A percentile compares a stretch with the other conserved stretches of the same genome.
Conservation (phyloP, 768 basidiomycete species). For the Cubamyces lactineus region DNA sequence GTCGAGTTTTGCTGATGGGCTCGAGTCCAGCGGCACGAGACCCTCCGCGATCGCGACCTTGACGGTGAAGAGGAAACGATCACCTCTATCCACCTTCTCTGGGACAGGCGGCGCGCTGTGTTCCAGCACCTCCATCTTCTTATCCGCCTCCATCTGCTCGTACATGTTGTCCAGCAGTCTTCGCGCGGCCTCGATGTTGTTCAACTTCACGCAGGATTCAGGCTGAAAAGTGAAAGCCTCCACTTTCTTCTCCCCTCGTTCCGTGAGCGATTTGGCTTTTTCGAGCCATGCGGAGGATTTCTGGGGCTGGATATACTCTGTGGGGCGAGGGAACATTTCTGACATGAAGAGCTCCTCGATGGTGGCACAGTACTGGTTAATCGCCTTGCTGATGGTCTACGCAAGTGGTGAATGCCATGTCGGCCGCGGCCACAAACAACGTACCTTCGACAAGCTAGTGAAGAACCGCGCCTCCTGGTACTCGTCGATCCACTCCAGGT, state of each 20-base stretch:
- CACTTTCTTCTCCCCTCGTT: conserved; percentile 84
- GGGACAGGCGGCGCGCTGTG: conserved; percentile 68
- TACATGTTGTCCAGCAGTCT: conserved; percentile 94
- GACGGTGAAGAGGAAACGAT: conserved; percentile 84
- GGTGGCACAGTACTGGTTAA: conserved; percentile 88
- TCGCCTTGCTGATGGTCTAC: conserved; percentile 87
- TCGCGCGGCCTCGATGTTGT: conserved; percentile 93
- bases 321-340: conserved; percentile 91
- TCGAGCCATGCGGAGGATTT: conserved; percentile 90
- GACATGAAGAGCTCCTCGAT: conserved; percentile 89
- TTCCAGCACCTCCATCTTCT: conserved; percentile 66
- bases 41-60: conserved; percentile 93
- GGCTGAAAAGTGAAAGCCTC: conserved; percentile 95
- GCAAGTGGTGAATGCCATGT: not conserved
- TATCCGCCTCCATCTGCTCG: conserved; percentile 87
- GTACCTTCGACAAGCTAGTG: conserved; percentile 84
- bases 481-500: conserved; percentile 90
- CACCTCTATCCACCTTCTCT: conserved; percentile 62
- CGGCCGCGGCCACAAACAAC: conserved; percentile 15
- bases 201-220: conserved; percentile 95
- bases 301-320: conserved; percentile 79
- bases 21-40: conserved; percentile 75
- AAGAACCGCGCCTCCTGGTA: conserved; percentile 90
- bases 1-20: conserved; percentile 79
- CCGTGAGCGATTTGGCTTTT: conserved; percentile 77